Base-by-base conservation (phyloP, 2,329 filamentous ascomycete genomes). In the Fusarium nisikadoi region DNA sequence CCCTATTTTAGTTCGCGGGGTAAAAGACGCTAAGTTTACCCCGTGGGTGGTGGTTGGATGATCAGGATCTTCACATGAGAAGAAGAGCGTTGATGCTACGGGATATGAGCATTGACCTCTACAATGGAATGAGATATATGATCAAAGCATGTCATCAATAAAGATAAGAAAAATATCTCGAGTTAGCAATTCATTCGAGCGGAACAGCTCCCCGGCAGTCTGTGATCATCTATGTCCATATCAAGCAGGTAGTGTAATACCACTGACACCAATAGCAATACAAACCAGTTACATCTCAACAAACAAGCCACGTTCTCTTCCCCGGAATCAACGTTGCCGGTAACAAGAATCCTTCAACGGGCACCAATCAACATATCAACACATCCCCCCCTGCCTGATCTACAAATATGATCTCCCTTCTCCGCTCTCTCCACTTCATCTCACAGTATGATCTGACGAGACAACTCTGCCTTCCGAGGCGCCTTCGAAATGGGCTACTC, bases 401-500 rank as follows among this genome's bases (percentile, higher is more conserved):
- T 54, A 39, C 27, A 20, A 36, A 49, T 49, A 41, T 56, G 27
- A 53, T 35, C 16, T 62, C 56, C 49, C 42, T 27, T 29, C 60
- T 58, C 52, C 39, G n/a, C 33, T 58, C 50, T 60, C 17, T 45
- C 39, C 43, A 23, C 50, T 39, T 46, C 41, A 61, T n/a, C 27
- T 67, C 43, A 8, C 39, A 63, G 20, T 13, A 68, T 68, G 65
- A 43, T 33, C 38, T 36, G n/a, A 36, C 27, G 49, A 14, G n/a
- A 16, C 10, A 8, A 14, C 17, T 33, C 43, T 54, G 59, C 42
- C 45, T 60, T 25, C 4, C 4, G 41, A 12, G 45, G 62, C 35
- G 19, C 23, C 42, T 16, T 35, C 49, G 58, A 33, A 2, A 68
- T 68, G 65, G 65, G 65, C 27, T 68, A 68, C 50, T 55, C 65